phyloP scores from a whole-genome alignment of 2,329 filamentous ascomycete genomes.

The Penicillium sp. region DNA sequence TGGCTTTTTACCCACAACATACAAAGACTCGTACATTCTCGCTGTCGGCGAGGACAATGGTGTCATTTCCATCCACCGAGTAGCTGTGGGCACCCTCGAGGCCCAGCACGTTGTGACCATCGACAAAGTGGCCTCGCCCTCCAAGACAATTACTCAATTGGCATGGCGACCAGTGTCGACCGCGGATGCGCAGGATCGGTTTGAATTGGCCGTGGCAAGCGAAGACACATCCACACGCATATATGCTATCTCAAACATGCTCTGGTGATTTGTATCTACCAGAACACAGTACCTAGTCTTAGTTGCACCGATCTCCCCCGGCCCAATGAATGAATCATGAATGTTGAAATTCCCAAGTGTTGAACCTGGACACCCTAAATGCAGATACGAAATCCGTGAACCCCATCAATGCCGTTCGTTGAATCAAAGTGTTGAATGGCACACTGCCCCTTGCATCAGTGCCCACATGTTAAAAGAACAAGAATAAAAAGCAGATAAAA shows the following conservation, averaged over 20 bases:
- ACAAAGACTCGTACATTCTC: slow-evolving; percentile 36
- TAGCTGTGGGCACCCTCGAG: slow-evolving; percentile 34
- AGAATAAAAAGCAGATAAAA: not conserved
- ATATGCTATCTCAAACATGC: slow-evolving; percentile 36
- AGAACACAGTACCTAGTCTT: slow-evolving; percentile 7
- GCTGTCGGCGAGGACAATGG: slow-evolving; percentile 50
- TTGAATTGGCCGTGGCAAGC: slow-evolving; percentile 45
- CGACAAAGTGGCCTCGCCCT: slow-evolving; percentile 50
- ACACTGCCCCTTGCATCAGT: slow-evolving; percentile 9
- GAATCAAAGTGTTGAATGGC: slow-evolving; percentile 29
- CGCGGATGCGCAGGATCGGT: slow-evolving; percentile 14
- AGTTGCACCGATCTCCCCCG: no score
- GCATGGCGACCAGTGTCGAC: slow-evolving; percentile 59
- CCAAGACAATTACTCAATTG: slow-evolving; percentile 63
- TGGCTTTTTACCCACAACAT: slow-evolving; percentile 53
- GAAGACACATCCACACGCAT: slow-evolving; percentile 45
- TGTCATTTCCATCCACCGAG: slow-evolving; percentile 41
- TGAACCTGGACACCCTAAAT: slow-evolving; percentile 25
- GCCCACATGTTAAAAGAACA: not conserved
- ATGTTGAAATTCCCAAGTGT: slow-evolving; percentile 29
- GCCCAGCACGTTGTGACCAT: slow-evolving; percentile 31
- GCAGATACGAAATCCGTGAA: slow-evolving; percentile 19
- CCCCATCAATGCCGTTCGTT: slow-evolving; percentile 28
- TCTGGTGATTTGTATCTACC: slow-evolving; percentile 27
- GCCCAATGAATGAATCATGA: slow-evolving; percentile 24